Percentiles rank a stretch among this genome's conserved stretches.
phyloP scores from a whole-genome alignment of 805 yeast genomes.

The Jamesozyma rosinii region DNA sequence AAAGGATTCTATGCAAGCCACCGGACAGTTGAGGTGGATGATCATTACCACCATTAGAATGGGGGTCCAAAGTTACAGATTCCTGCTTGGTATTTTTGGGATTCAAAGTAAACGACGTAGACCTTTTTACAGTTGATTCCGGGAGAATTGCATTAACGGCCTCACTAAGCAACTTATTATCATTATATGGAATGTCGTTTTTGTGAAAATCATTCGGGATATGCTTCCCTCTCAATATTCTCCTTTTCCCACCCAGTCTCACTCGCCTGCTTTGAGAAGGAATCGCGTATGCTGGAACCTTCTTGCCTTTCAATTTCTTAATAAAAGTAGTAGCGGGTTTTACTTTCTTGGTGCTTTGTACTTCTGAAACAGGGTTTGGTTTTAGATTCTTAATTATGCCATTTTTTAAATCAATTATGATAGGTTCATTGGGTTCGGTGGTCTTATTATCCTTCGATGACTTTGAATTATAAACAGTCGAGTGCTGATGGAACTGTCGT shows the following conservation, averaged over 20 bases:
- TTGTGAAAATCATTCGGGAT: background rate
- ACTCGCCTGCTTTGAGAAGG: background rate
- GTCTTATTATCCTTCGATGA: background rate
- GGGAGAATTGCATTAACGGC: background rate
- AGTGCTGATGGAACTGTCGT: background rate
- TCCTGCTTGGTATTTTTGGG: slow-evolving; percentile 8
- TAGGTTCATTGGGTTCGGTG: background rate
- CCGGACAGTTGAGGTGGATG: slow-evolving; percentile 50
- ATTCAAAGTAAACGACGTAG: slow-evolving; percentile 4
- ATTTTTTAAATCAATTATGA: background rate
- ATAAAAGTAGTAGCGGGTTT: background rate
- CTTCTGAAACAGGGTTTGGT: background rate
- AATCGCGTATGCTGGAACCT: background rate
- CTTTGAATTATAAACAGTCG: background rate
- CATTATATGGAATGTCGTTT: background rate
- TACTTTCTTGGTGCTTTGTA: background rate
- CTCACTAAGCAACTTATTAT: background rate
- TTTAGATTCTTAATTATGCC: background rate
- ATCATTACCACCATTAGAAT: background rate
- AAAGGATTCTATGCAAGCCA: slow-evolving; percentile 59
- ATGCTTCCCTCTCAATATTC: background rate
- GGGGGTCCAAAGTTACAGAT: slow-evolving; percentile 7
- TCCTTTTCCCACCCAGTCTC: background rate
- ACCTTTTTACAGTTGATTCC: background rate
- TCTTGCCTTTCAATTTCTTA: background rate